A percentile compares a stretch with the other conserved stretches of the same genome.
Conservation (phyloP, 257 asterid genomes). For the Plantago elongata region DNA sequence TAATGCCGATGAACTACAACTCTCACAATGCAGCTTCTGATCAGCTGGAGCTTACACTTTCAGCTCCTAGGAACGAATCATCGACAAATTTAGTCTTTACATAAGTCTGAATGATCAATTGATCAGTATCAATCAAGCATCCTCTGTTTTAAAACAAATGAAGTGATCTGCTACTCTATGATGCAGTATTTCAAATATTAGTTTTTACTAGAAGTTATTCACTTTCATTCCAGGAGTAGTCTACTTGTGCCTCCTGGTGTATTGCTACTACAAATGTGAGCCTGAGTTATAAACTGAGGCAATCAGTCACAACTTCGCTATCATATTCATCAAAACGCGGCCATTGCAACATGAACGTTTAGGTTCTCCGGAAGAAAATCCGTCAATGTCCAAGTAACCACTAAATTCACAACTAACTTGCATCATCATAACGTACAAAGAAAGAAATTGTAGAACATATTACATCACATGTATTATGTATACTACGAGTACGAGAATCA, state of each 20-base stretch:
- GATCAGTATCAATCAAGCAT: constrained; percentile 8
- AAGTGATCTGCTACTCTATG: background rate
- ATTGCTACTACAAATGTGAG: background rate
- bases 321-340: no score
- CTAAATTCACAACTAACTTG: no score
- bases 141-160: background rate
- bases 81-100: constrained; percentile 30
- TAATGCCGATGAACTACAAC: background rate
- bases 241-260: background rate
- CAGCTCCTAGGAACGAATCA: constrained; percentile 30
- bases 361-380: no score
- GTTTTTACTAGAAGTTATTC: background rate
- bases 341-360: no score
- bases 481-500: no score
- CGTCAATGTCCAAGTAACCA: no score
- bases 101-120: constrained; percentile 36
- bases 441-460: no score
- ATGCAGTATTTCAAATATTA: background rate
- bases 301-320: background rate
- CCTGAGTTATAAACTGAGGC: background rate
- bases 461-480: no score
- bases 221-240: background rate
- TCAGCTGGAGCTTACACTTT: constrained; percentile 45
- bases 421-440: no score
- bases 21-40: constrained; percentile 26